phyloP scores from a whole-genome alignment of 805 yeast genomes.

The Candida pseudoglaebosa region DNA sequence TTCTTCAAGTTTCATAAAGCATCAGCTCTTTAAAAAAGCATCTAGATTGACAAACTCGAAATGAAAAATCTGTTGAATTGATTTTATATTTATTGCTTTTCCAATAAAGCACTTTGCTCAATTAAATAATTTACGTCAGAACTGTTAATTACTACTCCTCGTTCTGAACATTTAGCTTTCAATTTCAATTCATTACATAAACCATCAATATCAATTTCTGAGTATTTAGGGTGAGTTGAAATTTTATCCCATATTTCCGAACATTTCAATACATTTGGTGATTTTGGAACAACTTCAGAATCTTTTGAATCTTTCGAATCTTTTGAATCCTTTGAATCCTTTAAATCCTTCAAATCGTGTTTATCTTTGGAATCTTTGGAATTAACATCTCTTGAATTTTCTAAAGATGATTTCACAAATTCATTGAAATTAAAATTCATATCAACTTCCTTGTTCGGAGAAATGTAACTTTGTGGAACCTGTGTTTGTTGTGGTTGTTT shows the following conservation, averaged over 20 bases:
- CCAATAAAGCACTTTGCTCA: conserved; percentile 22
- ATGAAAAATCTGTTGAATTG: neutral
- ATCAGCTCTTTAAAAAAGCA: neutral
- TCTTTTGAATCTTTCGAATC: conserved; percentile 22
- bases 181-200: conserved; percentile 83
- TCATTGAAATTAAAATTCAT: conserved; percentile 36
- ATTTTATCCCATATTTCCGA: conserved; percentile 96
- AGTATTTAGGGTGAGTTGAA: conserved; percentile 87
- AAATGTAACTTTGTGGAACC: conserved; percentile 36
- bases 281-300: conserved; percentile 63
- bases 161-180: conserved; percentile 93
- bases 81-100: neutral
- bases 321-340: conserved; percentile 16
- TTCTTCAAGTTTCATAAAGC: no score
- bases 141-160: conserved; percentile 83
- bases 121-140: conserved; percentile 65
- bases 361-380: conserved; percentile 17
- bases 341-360: conserved; percentile 30
- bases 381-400: conserved; percentile 26
- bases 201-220: conserved; percentile 92
- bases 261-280: conserved; percentile 61
- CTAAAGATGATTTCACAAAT: conserved; percentile 27
- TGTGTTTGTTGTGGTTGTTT: neutral
- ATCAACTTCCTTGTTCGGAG: neutral
- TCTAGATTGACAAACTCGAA: neutral